Conservation (phyloP, 306 rosid genomes). For the Hippophae rhamnoides region DNA sequence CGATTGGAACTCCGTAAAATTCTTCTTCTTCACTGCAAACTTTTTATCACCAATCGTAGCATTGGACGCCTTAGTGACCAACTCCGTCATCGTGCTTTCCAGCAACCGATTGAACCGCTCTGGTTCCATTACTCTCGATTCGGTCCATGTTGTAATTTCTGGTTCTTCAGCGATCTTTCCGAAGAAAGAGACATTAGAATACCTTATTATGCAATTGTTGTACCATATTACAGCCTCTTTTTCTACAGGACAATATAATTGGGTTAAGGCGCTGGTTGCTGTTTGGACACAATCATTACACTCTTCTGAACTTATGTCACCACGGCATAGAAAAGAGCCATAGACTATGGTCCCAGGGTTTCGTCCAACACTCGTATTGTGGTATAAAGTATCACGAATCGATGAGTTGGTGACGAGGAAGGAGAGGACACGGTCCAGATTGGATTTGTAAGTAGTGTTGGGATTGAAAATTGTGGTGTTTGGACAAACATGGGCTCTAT, state of each 20-base stretch:
- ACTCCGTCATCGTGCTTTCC: neutral
- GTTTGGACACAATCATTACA: constrained; percentile 22
- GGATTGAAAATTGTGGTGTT: neutral
- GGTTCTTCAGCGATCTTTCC: neutral
- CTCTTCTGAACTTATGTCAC: neutral
- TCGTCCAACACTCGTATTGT: constrained; percentile 6
- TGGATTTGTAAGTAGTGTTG: neutral
- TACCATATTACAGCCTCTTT: constrained; percentile 22
- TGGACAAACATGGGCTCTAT: neutral
- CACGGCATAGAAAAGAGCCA: constrained; percentile 11
- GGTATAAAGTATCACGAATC: neutral
- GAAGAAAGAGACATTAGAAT: constrained; percentile 10
- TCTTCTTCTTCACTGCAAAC: constrained; percentile 3
- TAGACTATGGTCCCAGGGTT: neutral
- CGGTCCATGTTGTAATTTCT: neutral
- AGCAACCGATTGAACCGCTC: neutral
- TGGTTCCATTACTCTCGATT: neutral
- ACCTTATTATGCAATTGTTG: constrained; percentile 27
- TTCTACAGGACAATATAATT: neutral
- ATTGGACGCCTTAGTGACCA: neutral
- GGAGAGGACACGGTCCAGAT: neutral
- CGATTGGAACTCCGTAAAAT: neutral
- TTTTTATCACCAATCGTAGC: neutral
- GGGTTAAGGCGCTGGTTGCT: constrained; percentile 4
- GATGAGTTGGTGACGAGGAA: neutral